These are phyloP conservation scores for Aspergillus japonicus DNA, from an alignment of 2,329 filamentous ascomycete genomes.

Conservation along the genomic window DNA sequence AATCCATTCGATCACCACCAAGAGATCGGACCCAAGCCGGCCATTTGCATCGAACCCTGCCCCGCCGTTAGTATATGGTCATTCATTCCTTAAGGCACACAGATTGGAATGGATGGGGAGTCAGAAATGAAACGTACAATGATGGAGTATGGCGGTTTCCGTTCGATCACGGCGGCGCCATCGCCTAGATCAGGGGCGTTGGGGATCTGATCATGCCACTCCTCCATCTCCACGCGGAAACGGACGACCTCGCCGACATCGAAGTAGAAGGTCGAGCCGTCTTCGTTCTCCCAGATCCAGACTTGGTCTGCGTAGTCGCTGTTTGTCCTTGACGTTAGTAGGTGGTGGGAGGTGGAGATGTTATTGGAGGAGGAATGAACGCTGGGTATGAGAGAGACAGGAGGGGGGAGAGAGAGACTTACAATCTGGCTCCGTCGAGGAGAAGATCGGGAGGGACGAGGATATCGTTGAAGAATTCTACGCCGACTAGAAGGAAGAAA, in stretches of 20 bases:
- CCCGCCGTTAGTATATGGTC: constrained; percentile 11
- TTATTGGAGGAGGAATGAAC: too few relatives aligned
- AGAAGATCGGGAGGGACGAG: constrained; percentile 73
- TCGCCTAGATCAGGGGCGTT: constrained; percentile 65
- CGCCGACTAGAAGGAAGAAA: constrained; percentile 56
- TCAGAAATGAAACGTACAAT: constrained; percentile 32
- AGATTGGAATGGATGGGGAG: too few relatives aligned
- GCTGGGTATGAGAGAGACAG: too few relatives aligned
- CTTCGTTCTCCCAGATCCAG: constrained; percentile 78
- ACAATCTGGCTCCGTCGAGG: constrained; percentile 76
- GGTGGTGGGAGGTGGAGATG: background rate
- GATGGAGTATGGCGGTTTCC: constrained; percentile 56
- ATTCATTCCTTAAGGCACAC: too few relatives aligned
- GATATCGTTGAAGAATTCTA: constrained; percentile 94
- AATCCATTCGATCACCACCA: constrained; percentile 42
- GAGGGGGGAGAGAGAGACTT: constrained; percentile 34
- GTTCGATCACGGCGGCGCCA: constrained; percentile 52
- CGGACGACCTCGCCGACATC: constrained; percentile 87
- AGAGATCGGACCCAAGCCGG: constrained; percentile 45
- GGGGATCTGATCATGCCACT: constrained; percentile 87
- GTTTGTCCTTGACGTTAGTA: constrained; percentile 21
- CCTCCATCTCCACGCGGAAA: constrained; percentile 80
- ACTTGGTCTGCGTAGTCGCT: constrained; percentile 73
- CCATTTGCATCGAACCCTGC: constrained; percentile 49
- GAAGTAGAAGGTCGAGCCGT: constrained; percentile 74